Base-by-base conservation (phyloP, 2,329 filamentous ascomycete species). In the Coccinonectria pachysandricola region DNA sequence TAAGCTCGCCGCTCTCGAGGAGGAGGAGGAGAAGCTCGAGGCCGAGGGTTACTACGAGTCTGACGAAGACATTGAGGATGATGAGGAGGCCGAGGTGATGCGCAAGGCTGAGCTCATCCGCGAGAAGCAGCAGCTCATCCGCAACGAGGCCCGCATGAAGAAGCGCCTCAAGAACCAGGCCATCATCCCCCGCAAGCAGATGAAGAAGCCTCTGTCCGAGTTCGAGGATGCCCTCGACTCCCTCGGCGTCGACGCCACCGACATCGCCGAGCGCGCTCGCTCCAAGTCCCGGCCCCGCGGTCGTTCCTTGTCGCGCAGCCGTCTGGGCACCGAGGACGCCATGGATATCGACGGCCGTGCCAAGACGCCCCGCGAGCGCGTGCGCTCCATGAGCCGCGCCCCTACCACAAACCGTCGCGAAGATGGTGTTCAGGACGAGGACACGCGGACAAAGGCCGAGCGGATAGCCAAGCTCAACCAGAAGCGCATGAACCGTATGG, bases 401-500 rank as follows among this genome's bases (percentile, higher is more conserved):
- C 65, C 68, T 37, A 46, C 48, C 9, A 60, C 58, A 27, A 85
- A 85, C 60, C 70, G 84, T 49, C 70, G 75, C 36, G 75, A 79
- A 15, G 83, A 86, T 39, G 85, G 84, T 61, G 78, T 96, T 21
- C 70, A 67, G 32, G 72, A 82, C 50, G 71, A 75, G 39, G 57
- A 53, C 28, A 64, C 71, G 25, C 72, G 82, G 41, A 69, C 66
- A 34, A 92, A 88, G 71, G 86, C 84, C 19, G 87, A 94, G 57
- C 77, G 79, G 48, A 65, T 92, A 53, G 71, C 76, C 52, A 96
- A 94, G 71, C 62, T 98, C 53, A 71, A 78, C 48, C 92, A 98
- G 77, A 86, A 88, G 71, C 88, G 86, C 74, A 95, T 92, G 86
- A 98, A 98, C 67, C 75, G 88, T 40, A 91, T 92, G 80, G 91